Percentiles rank a stretch among this genome's conserved stretches.
Conservation (phyloP, 805 yeast species). For the Blastobotrys attinorum region DNA sequence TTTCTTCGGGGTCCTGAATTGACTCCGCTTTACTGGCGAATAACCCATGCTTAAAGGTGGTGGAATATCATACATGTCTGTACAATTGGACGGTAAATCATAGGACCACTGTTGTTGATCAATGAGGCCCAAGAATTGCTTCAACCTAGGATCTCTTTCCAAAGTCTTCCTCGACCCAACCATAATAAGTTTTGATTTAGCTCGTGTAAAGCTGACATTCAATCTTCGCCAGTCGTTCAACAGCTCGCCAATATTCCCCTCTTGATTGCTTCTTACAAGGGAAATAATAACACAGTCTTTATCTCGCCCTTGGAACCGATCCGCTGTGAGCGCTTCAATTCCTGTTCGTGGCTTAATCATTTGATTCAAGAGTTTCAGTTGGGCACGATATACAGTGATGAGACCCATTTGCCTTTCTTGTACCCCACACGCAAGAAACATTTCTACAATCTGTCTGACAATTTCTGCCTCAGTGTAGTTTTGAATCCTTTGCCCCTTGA, state of each 20-base stretch:
- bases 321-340: constrained; percentile 85
- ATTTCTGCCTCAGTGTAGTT: constrained; percentile 68
- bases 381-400: constrained; percentile 84
- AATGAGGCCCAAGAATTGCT: constrained; percentile 53
- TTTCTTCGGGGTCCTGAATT: no score
- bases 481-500: constrained; percentile 57
- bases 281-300: constrained; percentile 88
- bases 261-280: constrained; percentile 71
- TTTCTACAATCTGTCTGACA: constrained; percentile 52
- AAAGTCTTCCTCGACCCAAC: constrained; percentile 72
- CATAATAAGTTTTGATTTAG: constrained; percentile 73
- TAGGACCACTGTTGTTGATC: constrained; percentile 57
- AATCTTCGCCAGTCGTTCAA: constrained; percentile 85
- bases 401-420: constrained; percentile 60
- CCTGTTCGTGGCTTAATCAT: constrained; percentile 29
- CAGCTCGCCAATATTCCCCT: constrained; percentile 62
- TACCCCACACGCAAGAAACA: constrained; percentile 54
- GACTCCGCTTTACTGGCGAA: not conserved
- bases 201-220: constrained; percentile 91
- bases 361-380: constrained; percentile 43
- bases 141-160: constrained; percentile 41
- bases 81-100: constrained; percentile 36
- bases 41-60: not conserved
- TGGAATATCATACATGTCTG: constrained; percentile 12
- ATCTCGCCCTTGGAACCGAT: constrained; percentile 93